Evolutionary conservation across 106 monocot species (phyloP).

Genomic region (Apostasia ramifera): DNA sequence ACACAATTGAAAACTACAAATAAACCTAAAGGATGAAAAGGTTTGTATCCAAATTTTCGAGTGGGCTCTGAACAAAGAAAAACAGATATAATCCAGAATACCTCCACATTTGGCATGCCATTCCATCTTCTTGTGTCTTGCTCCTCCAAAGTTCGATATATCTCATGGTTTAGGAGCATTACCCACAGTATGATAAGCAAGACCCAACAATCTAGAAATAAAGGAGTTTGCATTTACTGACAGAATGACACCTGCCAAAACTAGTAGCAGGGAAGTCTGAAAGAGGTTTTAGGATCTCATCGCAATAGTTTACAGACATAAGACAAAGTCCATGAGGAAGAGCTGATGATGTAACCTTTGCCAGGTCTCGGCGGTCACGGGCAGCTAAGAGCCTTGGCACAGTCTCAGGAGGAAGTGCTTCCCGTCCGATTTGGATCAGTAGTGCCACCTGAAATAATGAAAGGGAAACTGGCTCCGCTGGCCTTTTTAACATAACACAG

Average conservation of each 20-base stretch:
- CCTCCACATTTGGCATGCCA: no score
- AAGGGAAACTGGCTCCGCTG: background rate
- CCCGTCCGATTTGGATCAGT: constrained; percentile 67
- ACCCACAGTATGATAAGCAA: no score
- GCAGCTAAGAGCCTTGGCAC: constrained; percentile 57
- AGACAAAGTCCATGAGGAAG: constrained; percentile 74
- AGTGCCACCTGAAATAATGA: constrained; percentile 45
- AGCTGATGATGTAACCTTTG: constrained; percentile 52
- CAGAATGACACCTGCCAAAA: constrained; percentile 50
- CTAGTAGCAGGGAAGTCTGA: constrained; percentile 30
- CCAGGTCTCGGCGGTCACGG: constrained; percentile 60
- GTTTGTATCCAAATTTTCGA: no score
- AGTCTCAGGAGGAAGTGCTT: constrained; percentile 57
- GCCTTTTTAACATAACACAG: background rate
- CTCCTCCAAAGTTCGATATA: no score
- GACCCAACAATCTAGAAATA: constrained; percentile 32
- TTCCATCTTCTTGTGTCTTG: no score
- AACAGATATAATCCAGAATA: no score
- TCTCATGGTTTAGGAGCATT: no score
- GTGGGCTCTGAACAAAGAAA: no score
- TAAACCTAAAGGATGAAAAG: no score
- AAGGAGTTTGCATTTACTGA: constrained; percentile 66
- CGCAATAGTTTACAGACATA: constrained; percentile 63
- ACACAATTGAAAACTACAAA: no score
- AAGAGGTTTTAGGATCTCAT: constrained; percentile 38